Percentiles rank a stretch among this genome's conserved stretches.
phyloP scores from a whole-genome alignment of 2,329 filamentous ascomycete genomes.

The Pezizomycotina sp. region DNA sequence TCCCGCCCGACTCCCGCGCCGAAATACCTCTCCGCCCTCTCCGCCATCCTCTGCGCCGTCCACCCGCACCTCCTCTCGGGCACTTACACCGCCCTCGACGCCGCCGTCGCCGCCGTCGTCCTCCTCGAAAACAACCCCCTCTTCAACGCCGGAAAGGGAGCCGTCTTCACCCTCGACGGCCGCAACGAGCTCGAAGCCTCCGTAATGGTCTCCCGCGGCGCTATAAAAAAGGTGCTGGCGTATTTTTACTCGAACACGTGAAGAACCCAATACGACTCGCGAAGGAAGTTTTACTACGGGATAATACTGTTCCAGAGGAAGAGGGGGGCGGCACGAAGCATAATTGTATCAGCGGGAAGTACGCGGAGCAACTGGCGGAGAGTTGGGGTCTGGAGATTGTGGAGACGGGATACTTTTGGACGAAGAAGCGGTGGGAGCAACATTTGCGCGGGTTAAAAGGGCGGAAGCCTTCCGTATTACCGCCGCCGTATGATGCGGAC shows the following conservation, averaged over 20 bases:
- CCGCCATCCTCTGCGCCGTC: slow-evolving; percentile 41
- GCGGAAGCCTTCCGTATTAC: too few species aligned
- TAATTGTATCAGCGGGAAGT: slow-evolving; percentile 40
- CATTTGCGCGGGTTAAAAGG: slow-evolving; percentile 45
- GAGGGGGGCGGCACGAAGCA: slow-evolving; percentile 33
- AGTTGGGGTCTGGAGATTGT: slow-evolving; percentile 56
- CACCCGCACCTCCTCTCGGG: slow-evolving; percentile 29
- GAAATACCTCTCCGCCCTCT: slow-evolving; percentile 47
- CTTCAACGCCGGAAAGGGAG: slow-evolving; percentile 71
- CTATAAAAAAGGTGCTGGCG: slow-evolving; percentile 61
- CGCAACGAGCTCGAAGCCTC: slow-evolving; percentile 73
- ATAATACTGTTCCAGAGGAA: slow-evolving; percentile 46
- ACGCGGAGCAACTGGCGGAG: slow-evolving; percentile 52
- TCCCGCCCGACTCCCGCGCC: slow-evolving; percentile 37
- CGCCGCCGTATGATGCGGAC: too few species aligned
- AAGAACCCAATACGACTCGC: slow-evolving; percentile 66
- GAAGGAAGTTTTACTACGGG: slow-evolving; percentile 49
- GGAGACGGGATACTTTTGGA: slow-evolving; percentile 59
- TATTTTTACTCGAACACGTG: slow-evolving; percentile 56
- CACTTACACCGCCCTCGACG: slow-evolving; percentile 43
- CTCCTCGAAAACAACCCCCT: slow-evolving; percentile 63
- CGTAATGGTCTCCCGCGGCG: slow-evolving; percentile 61
- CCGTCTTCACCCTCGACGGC: slow-evolving; percentile 71
- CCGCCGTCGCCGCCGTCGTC: slow-evolving; percentile 57
- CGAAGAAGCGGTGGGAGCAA: slow-evolving; percentile 61